Base-by-base conservation (phyloP, 495 filamentous ascomycete species). In the Cercophora samala region DNA sequence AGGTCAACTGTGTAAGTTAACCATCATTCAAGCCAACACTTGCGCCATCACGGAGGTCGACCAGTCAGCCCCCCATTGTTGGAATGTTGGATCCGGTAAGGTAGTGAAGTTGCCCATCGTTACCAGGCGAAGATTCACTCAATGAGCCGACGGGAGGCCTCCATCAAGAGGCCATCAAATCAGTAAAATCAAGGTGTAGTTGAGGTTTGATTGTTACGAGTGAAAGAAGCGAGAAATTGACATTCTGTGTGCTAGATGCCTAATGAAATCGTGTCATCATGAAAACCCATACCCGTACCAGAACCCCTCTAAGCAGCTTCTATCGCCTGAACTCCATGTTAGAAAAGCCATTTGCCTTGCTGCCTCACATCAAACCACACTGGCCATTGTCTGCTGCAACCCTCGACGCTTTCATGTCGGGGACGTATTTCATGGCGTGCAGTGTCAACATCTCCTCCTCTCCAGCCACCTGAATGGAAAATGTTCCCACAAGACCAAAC, bases 381-480 rank as follows among this genome's bases (percentile, higher is more conserved):
- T 46, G 37, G 0, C 37, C 37, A 17, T 46, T 46, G 11, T 46
- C 37, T 11, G 37, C 15, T 13, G 52, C 63, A 3, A 32, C 53
- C 26, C 46, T 17, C 2, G 29, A 13, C 17, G 4, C 15, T 11
- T 37, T 22, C 26, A 29, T 26, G 19, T 64, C 65, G 3, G 68
- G 66, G 15, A 24, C 66, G 61, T 76, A 73, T 46, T 72, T 77
- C 71, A 82, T 81, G 15, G 82, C 82, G 59, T 74, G 74, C 8
- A 77, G 61, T 19, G 72, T 65, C 13, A 76, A 21, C 24, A 58
- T 69, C 63, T 77, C 75, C 56, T 74, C 66, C 55, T 79, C 77
- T 11, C 74, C 73, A 0, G 73, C 69, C 5, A 72, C 73, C 25
- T 75, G 77, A 19, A 78, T 72, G 24, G 53, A n/a, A 59, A 77